Evolutionary conservation across 192 early-diverging fungal genomes (phyloP), one percentile per base, ranked within the genome.

Genomic region (Entomortierella chlamydospora): DNA sequence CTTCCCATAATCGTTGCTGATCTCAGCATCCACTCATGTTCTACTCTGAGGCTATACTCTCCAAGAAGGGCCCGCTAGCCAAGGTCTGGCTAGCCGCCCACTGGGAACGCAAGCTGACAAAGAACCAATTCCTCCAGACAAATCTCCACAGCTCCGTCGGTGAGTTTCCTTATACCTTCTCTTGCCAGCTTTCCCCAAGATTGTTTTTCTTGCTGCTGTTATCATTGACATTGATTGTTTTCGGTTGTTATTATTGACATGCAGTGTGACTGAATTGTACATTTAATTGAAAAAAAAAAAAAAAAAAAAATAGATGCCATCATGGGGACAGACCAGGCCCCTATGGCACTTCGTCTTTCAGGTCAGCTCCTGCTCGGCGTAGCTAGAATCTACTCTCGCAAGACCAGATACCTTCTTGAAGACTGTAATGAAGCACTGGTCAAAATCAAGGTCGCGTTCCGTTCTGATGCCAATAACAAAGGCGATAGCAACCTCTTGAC

Each of bases 51-150:
- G 91, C 92, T 52, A 90, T 95, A 56, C 85, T 93, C 28, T 90
- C 91, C 34, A 92, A 92, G 61, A 93, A 94, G 83, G 96, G 97
- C 6, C 91, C 96, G 49, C 86, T 99, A 56, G 95, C 95, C 61
- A 95, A 94, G 78, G 94, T 98, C 64, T 99, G 98, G 98, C 89
- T 99, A 23, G 98, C 98, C 17, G 95, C 97, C 31, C 96, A 99
- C 70, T 94, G 94, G 91, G 98, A 99, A 83, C 87, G 93, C 77
- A 99, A 99, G 88, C 85, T 99, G 33, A 93, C 91, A 64, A 99
- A 99, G 77, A 84, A 90, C 7, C 96, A 99, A 86, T 90, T 98
- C 59, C 74, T 99, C 53, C 94, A 97, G 60, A 93, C 98, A n/a
- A 95, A 96, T 83, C 90, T 99, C 52, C 85, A 92, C 49, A 87